These are phyloP conservation scores for Centella asiatica DNA, from an alignment of 129 eudicot species.

Conservation along the genomic window DNA sequence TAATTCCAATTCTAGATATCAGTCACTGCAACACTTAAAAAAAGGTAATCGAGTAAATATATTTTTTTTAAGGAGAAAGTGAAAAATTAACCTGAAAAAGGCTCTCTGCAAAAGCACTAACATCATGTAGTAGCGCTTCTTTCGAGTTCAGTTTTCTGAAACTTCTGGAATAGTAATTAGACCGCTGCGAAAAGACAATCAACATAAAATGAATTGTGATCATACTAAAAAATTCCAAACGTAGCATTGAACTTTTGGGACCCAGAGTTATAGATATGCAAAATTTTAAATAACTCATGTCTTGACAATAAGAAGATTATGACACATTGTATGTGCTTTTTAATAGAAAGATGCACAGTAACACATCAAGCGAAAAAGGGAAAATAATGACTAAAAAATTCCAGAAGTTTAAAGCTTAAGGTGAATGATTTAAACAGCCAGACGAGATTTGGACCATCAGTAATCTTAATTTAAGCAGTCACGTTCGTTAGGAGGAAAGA, in stretches of 20 bases:
- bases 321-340: neutral
- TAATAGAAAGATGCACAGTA: neutral
- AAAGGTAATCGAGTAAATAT: neutral
- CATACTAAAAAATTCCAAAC: neutral
- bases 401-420: too few relatives aligned
- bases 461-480: too few relatives aligned
- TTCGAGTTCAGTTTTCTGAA: conserved; percentile 36
- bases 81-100: conserved; percentile 45
- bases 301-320: neutral
- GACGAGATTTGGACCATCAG: neutral
- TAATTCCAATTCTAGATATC: neutral
- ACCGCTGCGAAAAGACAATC: conserved; percentile 40
- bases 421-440: neutral
- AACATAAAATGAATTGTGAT: neutral
- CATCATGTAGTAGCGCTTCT: conserved; percentile 48
- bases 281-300: neutral
- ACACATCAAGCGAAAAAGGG: too few relatives aligned
- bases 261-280: neutral
- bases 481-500: too few relatives aligned
- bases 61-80: neutral
- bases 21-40: neutral
- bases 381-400: neutral
- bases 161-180: conserved; percentile 32
- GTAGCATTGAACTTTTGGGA: neutral
- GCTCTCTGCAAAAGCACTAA: conserved; percentile 51